These are phyloP conservation scores for Neofusicoccum sp. DNA, from an alignment of 2,329 filamentous ascomycete genomes.

Conservation along the genomic window DNA sequence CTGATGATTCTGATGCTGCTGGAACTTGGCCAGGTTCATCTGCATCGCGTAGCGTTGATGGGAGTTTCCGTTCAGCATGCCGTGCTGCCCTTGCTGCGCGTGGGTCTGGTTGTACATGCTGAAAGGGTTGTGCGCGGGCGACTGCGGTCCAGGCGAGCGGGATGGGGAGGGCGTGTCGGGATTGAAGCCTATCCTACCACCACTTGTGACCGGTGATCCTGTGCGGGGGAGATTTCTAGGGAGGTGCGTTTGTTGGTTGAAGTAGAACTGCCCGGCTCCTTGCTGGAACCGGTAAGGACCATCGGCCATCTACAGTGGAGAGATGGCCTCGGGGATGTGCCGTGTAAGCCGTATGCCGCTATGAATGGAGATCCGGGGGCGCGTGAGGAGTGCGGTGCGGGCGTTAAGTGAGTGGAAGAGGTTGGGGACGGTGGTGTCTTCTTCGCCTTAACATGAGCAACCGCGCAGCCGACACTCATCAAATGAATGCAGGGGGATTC, in stretches of 20 bases:
- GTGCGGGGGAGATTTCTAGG: conserved; percentile 49
- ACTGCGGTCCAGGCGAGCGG: conserved; percentile 58
- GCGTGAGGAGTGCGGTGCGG: conserved; percentile 28
- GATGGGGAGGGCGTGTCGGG: conserved; percentile 60
- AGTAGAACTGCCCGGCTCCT: conserved; percentile 63
- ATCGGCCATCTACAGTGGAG: conserved; percentile 66
- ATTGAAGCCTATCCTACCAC: conserved; percentile 47
- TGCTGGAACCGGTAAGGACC: conserved; percentile 64
- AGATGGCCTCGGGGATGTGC: conserved; percentile 19
- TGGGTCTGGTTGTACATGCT: conserved; percentile 73
- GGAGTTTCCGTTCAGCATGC: conserved; percentile 73
- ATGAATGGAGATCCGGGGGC: conserved; percentile 22
- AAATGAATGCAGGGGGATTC: conserved; percentile 18
- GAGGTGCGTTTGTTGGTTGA: conserved; percentile 52
- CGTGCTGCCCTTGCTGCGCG: conserved; percentile 70
- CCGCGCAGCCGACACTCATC: conserved; percentile 22
- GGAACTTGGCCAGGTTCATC: conserved; percentile 70
- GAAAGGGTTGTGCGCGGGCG: conserved; percentile 48
- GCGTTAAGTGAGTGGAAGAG: conserved; percentile 46
- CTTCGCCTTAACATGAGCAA: conserved; percentile 52
- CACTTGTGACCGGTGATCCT: conserved; percentile 48
- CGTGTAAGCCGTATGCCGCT: conserved; percentile 12
- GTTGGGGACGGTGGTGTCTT: conserved; percentile 47
- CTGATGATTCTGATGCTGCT: conserved; percentile 60
- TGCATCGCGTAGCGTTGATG: conserved; percentile 57